Percentiles rank a stretch among this genome's conserved stretches.
Evolutionary conservation across 139 green algal genomes (phyloP).

Genomic region (Chlamydomonas incerta): DNA sequence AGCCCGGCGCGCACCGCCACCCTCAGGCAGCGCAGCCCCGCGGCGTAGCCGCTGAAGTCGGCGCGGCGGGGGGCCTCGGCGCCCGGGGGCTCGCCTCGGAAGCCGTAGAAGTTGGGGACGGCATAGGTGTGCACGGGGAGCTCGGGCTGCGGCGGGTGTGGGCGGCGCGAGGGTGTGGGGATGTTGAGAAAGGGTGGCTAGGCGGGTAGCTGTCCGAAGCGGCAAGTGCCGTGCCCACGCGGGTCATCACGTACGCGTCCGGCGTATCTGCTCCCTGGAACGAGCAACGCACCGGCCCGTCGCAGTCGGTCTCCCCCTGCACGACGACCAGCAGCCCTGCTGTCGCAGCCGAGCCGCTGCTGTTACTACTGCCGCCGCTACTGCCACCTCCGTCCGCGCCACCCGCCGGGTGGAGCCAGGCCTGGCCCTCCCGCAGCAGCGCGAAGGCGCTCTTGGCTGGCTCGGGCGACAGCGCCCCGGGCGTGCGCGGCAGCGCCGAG

Average conservation of each 20-base stretch:
- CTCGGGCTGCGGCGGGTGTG: constrained; percentile 36
- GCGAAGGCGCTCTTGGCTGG: constrained; percentile 47
- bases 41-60: constrained; percentile 61
- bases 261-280: no score
- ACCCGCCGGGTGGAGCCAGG: constrained; percentile 31
- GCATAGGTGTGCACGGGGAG: constrained; percentile 56
- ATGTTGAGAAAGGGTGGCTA: not conserved
- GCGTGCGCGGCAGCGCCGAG: constrained; percentile 28
- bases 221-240: no score
- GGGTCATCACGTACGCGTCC: no score
- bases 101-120: constrained; percentile 54
- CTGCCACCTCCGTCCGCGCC: not conserved
- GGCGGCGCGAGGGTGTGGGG: not conserved
- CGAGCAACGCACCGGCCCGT: constrained; percentile 29
- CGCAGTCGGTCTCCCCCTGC: constrained; percentile 37
- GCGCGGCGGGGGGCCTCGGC: constrained; percentile 28
- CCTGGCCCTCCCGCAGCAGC: constrained; percentile 56
- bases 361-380: not conserved
- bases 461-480: constrained; percentile 31
- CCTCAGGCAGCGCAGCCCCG: constrained; percentile 53
- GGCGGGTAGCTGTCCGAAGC: not conserved
- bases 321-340: constrained; percentile 37
- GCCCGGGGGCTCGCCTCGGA: constrained; percentile 58
- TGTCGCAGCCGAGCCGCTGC: not conserved
- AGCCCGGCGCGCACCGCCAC: constrained; percentile 47